phyloP scores from a whole-genome alignment of 108 stramenopile species.

The Mediolabrus comicus region DNA sequence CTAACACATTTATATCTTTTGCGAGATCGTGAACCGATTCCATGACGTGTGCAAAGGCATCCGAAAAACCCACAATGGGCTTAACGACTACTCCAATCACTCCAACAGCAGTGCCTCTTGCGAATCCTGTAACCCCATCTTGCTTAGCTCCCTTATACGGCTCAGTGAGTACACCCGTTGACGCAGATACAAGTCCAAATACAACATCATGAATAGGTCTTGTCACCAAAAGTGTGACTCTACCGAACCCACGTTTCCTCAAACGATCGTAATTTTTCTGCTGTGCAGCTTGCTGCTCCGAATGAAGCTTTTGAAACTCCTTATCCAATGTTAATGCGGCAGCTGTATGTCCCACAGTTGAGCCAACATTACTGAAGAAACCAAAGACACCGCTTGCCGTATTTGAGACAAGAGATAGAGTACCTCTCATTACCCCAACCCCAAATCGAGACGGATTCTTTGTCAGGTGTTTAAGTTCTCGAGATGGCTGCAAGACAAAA shows the following conservation, averaged over 20 bases:
- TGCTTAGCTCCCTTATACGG: conserved; percentile 69
- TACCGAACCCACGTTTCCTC: conserved; percentile 65
- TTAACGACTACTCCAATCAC: conserved; percentile 71
- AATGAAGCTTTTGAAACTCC: conserved; percentile 76
- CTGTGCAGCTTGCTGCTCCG: conserved; percentile 63
- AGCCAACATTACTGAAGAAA: conserved; percentile 65
- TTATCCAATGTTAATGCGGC: conserved; percentile 76
- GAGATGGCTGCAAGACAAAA: conserved; percentile 89
- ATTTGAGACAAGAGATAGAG: conserved; percentile 90
- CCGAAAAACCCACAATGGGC: conserved; percentile 79
- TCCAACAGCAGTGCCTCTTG: conserved; percentile 64
- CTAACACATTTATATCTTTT: conserved; percentile 76
- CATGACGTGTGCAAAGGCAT: conserved; percentile 77
- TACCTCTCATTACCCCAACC: conserved; percentile 92
- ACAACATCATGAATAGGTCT: conserved; percentile 79
- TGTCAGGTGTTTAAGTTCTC: conserved; percentile 75
- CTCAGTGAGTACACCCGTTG: conserved; percentile 65
- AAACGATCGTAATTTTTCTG: conserved; percentile 63
- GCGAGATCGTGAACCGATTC: conserved; percentile 80
- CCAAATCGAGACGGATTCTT: conserved; percentile 88
- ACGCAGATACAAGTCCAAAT: conserved; percentile 66
- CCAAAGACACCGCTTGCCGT: conserved; percentile 91
- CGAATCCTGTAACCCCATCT: conserved; percentile 60
- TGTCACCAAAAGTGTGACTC: conserved; percentile 48
- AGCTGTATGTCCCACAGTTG: conserved; percentile 63